A percentile compares a stretch with the other conserved stretches of the same genome.
These are phyloP conservation scores for Trypanosoma platydactyli DNA, from an alignment of 208 protist genomes.

Conservation along the genomic window DNA sequence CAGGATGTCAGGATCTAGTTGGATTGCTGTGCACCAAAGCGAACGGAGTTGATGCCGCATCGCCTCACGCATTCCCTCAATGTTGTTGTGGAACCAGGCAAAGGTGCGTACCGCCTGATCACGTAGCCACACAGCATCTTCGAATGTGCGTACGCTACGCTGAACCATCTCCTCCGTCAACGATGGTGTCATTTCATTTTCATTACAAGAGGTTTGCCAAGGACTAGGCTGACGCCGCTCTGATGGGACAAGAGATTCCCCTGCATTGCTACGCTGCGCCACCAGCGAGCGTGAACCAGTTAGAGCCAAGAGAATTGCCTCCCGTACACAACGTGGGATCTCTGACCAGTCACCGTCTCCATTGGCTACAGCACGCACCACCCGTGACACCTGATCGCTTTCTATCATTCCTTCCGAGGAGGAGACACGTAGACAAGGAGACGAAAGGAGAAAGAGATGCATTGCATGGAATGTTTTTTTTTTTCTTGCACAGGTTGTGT, in stretches of 20 bases:
- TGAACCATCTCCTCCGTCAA: conserved; percentile 71
- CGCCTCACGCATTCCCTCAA: conserved; percentile 58
- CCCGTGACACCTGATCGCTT: conserved; percentile 25
- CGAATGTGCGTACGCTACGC: conserved; percentile 75
- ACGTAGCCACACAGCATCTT: conserved; percentile 67
- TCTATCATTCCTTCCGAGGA: conserved; percentile 21
- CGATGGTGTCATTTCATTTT: conserved; percentile 20
- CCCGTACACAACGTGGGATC: conserved; percentile 60
- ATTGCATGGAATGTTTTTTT: too few relatives aligned
- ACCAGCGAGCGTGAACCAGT: conserved; percentile 19
- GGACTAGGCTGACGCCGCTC: not conserved
- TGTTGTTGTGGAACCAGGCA: conserved; percentile 81
- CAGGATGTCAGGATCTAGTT: conserved; percentile 56
- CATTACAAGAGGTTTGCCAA: not conserved
- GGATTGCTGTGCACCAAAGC: conserved; percentile 68
- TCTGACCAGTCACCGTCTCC: conserved; percentile 77
- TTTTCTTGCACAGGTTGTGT: too few relatives aligned
- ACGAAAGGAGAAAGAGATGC: not conserved
- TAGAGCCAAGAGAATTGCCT: conserved; percentile 56
- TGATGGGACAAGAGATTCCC: not conserved
- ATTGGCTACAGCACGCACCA: conserved; percentile 37
- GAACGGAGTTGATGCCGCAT: conserved; percentile 58
- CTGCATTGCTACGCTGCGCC: not conserved
- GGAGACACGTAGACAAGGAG: not conserved
- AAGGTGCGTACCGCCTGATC: conserved; percentile 71